Conservation (phyloP, 495 filamentous ascomycete genomes). For the Penicillium herquei region DNA sequence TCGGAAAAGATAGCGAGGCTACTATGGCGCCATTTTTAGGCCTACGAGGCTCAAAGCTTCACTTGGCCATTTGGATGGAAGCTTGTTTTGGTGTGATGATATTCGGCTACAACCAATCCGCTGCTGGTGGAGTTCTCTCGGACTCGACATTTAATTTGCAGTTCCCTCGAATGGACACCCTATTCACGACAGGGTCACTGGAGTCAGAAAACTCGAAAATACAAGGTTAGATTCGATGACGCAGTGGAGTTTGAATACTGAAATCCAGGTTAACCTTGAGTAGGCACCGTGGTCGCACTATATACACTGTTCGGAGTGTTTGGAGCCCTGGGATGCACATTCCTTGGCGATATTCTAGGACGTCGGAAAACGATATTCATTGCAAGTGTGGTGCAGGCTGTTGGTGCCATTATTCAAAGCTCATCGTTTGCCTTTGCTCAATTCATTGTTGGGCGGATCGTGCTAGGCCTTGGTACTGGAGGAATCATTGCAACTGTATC, state of each 20-base stretch:
- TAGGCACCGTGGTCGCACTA: constrained; percentile 15
- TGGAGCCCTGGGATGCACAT: constrained; percentile 22
- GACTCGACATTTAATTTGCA: constrained; percentile 26
- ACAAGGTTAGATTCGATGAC: constrained; percentile 17
- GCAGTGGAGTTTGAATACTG: background rate
- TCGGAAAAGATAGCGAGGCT: too few species aligned
- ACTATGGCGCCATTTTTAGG: constrained; percentile 7
- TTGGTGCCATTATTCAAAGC: constrained; percentile 52
- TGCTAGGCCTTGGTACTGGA: constrained; percentile 39
- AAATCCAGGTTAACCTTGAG: background rate
- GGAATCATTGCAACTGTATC: constrained; percentile 36
- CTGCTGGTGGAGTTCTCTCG: constrained; percentile 24
- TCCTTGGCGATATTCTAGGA: constrained; percentile 50
- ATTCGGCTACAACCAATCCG: constrained; percentile 42
- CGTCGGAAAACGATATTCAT: constrained; percentile 48
- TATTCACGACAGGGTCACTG: constrained; percentile 25
- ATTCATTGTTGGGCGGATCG: constrained; percentile 41
- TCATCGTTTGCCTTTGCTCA: constrained; percentile 41
- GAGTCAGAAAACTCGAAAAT: constrained; percentile 21
- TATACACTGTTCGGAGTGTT: constrained; percentile 18
- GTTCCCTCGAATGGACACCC: constrained; percentile 44
- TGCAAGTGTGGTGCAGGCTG: constrained; percentile 45
- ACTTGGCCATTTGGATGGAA: constrained; percentile 6
- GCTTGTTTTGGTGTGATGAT: constrained; percentile 23
- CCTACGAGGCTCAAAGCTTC: constrained; percentile 9